Evolutionary conservation across 1,139 yeast genomes (phyloP), one percentile per base, ranked within the genome.

Genomic region (Geotrichum histeridarum): DNA sequence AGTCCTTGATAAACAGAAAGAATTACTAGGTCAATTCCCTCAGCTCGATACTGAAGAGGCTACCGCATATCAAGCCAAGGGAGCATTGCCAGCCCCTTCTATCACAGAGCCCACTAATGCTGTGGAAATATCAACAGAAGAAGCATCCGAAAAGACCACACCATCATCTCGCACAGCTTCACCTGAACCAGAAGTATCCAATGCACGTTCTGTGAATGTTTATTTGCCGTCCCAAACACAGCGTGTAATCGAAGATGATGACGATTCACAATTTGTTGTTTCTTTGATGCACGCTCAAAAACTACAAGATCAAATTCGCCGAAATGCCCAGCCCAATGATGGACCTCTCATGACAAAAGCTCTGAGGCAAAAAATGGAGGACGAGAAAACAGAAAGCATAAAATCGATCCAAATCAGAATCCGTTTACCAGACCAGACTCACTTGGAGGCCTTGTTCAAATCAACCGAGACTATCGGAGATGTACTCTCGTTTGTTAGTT

Each of bases 341-440:
- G 63, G 65, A 6, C 71, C 70, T 4, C 56, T 69, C 18, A 56
- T 68, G 57, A 68, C 72, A 11, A 63, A 63, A 51, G 58, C 65
- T 3, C 57, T 69, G 50, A 60, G 69, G 9, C 64, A 62, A 50
- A 58, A 62, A 27, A 60, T 58, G 22, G 67, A 64, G 31, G 51
- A 52, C 5, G 64, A 62, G 48, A 66, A 61, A 42, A 43, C 46
- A 12, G 57, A 60, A n/a, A 57, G 61, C 27, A 52, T 63, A 6
- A 55, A 57, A 7, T 33, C 36, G 3, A 35, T 51, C 8, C 48
- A 56, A 22, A 56, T 69, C 8, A 58, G 73, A 27, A 57, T 70
- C n/a, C 58, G 70, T 32, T 57, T 70, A 8, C 73, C 73, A 0
- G 71, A 70, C 50, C 69, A 66, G 51, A 60, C 69, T 1, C 66